Evolutionary conservation across 139 green algal species (phyloP).

Genomic region (Tetraselmis chui): DNA sequence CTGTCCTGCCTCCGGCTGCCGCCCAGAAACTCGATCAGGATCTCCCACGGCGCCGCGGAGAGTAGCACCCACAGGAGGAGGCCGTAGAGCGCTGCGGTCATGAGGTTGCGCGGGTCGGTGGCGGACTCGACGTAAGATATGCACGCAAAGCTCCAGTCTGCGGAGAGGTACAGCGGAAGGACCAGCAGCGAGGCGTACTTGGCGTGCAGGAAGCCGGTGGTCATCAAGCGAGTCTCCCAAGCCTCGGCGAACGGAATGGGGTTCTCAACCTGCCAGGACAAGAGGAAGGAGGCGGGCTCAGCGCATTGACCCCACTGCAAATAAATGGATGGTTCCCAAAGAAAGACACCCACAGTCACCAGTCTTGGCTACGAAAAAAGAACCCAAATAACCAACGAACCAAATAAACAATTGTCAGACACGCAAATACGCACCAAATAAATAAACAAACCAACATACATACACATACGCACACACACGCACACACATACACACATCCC

Average conservation of each 20-base stretch:
- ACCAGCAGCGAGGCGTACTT: constrained; percentile 58
- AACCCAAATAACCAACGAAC: too few relatives aligned
- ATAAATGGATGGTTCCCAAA: not conserved
- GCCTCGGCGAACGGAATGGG: constrained; percentile 57
- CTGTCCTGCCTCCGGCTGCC: not conserved
- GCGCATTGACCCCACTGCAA: too few relatives aligned
- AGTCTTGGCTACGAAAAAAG: not conserved
- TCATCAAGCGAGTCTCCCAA: constrained; percentile 26
- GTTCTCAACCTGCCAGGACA: constrained; percentile 64
- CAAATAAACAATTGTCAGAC: too few relatives aligned
- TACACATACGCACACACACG: too few relatives aligned
- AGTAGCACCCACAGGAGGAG: constrained; percentile 11
- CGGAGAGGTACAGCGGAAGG: constrained; percentile 49
- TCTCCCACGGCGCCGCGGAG: not conserved
- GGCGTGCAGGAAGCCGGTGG: constrained; percentile 53
- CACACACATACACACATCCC: too few relatives aligned
- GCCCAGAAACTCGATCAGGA: not conserved
- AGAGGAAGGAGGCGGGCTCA: not conserved
- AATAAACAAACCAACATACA: too few relatives aligned
- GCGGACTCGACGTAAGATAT: constrained; percentile 42
- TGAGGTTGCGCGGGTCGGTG: constrained; percentile 43
- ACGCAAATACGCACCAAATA: too few relatives aligned
- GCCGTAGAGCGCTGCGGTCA: constrained; percentile 35
- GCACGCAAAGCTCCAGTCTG: constrained; percentile 74
- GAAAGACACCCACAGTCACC: not conserved